phyloP scores from a whole-genome alignment of 768 basidiomycete genomes.

The Mycena latifolia region DNA sequence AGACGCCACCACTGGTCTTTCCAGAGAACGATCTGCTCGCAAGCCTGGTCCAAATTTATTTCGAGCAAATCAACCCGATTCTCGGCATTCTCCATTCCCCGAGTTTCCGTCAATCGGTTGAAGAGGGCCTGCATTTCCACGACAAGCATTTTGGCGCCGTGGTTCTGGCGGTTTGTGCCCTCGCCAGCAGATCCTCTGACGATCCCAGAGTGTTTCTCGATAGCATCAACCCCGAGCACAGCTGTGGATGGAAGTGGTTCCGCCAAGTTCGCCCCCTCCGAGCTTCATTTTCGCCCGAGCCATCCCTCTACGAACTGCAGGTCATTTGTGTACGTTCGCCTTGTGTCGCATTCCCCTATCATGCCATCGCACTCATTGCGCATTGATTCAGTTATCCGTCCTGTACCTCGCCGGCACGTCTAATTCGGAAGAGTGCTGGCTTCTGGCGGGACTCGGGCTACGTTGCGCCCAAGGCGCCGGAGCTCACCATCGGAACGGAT shows the following conservation, averaged over 20 bases:
- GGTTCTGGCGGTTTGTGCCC: conserved; percentile 76
- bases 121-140: conserved; percentile 58
- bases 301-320: no score
- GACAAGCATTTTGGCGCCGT: conserved; percentile 66
- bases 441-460: conserved; percentile 65
- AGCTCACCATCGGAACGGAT: no score
- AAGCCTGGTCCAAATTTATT: conserved; percentile 66
- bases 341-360: background rate
- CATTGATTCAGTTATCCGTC: background rate
- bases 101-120: conserved; percentile 65
- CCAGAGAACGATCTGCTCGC: conserved; percentile 65
- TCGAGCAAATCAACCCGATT: no score
- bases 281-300: no score
- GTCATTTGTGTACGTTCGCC: no score
- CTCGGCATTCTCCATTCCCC: conserved; percentile 76
- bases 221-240: conserved; percentile 51
- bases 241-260: no score
- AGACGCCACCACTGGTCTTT: conserved; percentile 48
- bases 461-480: conserved; percentile 76
- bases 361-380: no score
- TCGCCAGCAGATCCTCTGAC: conserved; percentile 70
- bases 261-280: no score
- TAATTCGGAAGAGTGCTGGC: conserved; percentile 64
- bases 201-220: conserved; percentile 54
- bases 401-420: conserved; percentile 31